Evolutionary conservation across 257 asterid genomes (phyloP).

Genomic region (Knoxia roxburghii): DNA sequence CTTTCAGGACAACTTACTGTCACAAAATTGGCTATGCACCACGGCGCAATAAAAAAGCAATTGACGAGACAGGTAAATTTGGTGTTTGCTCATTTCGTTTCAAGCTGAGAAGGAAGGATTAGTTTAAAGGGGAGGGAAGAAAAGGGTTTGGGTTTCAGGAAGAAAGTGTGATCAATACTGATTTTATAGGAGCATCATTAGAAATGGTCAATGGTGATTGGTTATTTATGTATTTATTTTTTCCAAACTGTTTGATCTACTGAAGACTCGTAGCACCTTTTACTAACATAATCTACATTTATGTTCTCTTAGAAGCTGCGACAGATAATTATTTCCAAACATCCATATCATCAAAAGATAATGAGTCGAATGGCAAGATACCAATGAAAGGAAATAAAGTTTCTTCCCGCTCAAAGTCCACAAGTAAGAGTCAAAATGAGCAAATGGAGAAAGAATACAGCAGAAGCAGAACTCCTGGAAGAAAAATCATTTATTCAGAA

Average conservation of each 20-base stretch:
- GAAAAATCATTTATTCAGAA: constrained; percentile 31
- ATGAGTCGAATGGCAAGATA: constrained; percentile 26
- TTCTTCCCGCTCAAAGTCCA: constrained; percentile 23
- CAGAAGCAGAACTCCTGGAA: constrained; percentile 29
- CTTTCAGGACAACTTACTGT: constrained; percentile 58
- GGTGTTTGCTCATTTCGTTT: background rate
- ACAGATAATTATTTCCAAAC: constrained; percentile 29
- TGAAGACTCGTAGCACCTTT: background rate
- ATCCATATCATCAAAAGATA: constrained; percentile 27
- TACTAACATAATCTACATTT: background rate
- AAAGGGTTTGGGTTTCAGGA: background rate
- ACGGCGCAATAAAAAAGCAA: constrained; percentile 33
- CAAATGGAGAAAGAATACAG: constrained; percentile 29
- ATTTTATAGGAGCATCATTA: background rate
- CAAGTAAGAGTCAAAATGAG: constrained; percentile 33
- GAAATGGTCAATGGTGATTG: background rate
- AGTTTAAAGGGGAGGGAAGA: background rate
- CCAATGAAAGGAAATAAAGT: constrained; percentile 7
- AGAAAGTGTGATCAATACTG: background rate
- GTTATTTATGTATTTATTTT: background rate
- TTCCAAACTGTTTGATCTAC: background rate
- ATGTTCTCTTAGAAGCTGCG: constrained; percentile 32
- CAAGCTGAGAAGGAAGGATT: background rate
- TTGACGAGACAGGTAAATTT: constrained; percentile 41
- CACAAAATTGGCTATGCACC: constrained; percentile 93